phyloP scores from a whole-genome alignment of 2,329 filamentous ascomycete genomes.

The Rutstroemia sydowiana region DNA sequence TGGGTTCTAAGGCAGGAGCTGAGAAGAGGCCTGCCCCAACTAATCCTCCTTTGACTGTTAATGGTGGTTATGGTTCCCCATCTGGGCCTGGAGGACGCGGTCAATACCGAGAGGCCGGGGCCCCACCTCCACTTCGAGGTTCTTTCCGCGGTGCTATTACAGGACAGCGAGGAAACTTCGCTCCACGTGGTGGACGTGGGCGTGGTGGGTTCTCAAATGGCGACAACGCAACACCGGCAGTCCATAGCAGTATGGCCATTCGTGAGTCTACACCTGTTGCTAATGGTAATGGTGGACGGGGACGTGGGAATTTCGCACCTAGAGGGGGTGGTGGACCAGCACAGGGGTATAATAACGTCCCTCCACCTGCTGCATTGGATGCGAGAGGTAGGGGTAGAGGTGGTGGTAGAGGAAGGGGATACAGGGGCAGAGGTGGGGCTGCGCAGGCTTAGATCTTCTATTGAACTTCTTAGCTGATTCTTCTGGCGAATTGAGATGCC shows the following conservation, averaged over 20 bases:
- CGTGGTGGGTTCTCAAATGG: slow-evolving; percentile 29
- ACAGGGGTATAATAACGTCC: slow-evolving; percentile 46
- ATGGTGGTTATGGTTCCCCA: slow-evolving; percentile 47
- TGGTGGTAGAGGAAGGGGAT: slow-evolving; percentile 24
- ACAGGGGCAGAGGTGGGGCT: slow-evolving; percentile 21
- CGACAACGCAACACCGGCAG: slow-evolving; percentile 21
- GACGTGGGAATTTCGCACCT: slow-evolving; percentile 14
- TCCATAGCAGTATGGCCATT: slow-evolving; percentile 22
- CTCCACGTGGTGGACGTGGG: slow-evolving; percentile 19
- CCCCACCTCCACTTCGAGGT: slow-evolving; percentile 48
- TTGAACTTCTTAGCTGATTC: no score
- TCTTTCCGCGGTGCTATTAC: slow-evolving; percentile 48
- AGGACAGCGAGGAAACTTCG: slow-evolving; percentile 8
- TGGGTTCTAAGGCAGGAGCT: slow-evolving; percentile 50
- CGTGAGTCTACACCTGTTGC: slow-evolving; percentile 16
- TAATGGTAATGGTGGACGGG: slow-evolving; percentile 18
- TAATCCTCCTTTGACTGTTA: slow-evolving; percentile 44
- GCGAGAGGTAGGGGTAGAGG: slow-evolving; percentile 32
- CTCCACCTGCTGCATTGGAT: slow-evolving; percentile 53
- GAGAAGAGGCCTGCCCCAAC: slow-evolving; percentile 45
- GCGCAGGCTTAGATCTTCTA: slow-evolving; percentile 4
- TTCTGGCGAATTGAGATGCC: no score
- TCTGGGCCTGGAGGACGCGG: slow-evolving; percentile 46
- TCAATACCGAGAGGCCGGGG: slow-evolving; percentile 53
- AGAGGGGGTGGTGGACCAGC: slow-evolving; percentile 22